A percentile compares a stretch with the other conserved stretches of the same genome.
Evolutionary conservation across 2,329 filamentous ascomycete species (phyloP).

Genomic region (Arthrobotrys sphaeroides): DNA sequence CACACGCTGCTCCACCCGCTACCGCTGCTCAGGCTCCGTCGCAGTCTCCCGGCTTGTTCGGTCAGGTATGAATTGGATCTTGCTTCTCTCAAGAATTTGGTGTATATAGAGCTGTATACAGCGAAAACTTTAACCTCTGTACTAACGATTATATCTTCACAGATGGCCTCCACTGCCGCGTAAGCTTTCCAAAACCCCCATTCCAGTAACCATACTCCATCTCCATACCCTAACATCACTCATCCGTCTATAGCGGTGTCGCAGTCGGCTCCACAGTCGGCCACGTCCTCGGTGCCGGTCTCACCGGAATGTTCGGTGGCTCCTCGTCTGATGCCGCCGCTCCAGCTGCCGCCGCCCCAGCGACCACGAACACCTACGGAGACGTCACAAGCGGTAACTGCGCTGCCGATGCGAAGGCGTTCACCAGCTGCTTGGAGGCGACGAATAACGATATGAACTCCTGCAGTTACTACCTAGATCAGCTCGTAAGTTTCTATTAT

Average conservation of each 20-base stretch:
- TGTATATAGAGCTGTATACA: not conserved
- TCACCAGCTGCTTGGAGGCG: conserved; percentile 96
- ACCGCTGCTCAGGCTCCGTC: conserved; percentile 61
- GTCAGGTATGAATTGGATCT: conserved; percentile 64
- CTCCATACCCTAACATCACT: conserved; percentile 57
- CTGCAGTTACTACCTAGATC: conserved; percentile 97
- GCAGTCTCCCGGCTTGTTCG: conserved; percentile 84
- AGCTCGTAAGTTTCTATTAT: conserved; percentile 69
- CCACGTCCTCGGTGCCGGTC: conserved; percentile 82
- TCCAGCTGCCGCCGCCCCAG: conserved; percentile 66
- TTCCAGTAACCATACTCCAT: conserved; percentile 29
- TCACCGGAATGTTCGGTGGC: conserved; percentile 74
- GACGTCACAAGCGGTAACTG: conserved; percentile 73
- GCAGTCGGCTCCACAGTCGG: conserved; percentile 95
- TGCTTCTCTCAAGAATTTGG: not conserved
- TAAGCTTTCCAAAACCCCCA: conserved; percentile 66
- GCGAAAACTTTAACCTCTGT: conserved; percentile 23
- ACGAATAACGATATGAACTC: conserved; percentile 93
- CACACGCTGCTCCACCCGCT: conserved; percentile 65
- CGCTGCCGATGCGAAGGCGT: conserved; percentile 79
- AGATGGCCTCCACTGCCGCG: conserved; percentile 98
- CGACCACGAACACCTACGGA: conserved; percentile 65
- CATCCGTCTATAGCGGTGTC: conserved; percentile 76
- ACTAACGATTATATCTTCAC: conserved; percentile 23
- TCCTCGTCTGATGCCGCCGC: conserved; percentile 67